phyloP scores from a whole-genome alignment of 352 stramenopile species.

The Pythium phragmitis region DNA sequence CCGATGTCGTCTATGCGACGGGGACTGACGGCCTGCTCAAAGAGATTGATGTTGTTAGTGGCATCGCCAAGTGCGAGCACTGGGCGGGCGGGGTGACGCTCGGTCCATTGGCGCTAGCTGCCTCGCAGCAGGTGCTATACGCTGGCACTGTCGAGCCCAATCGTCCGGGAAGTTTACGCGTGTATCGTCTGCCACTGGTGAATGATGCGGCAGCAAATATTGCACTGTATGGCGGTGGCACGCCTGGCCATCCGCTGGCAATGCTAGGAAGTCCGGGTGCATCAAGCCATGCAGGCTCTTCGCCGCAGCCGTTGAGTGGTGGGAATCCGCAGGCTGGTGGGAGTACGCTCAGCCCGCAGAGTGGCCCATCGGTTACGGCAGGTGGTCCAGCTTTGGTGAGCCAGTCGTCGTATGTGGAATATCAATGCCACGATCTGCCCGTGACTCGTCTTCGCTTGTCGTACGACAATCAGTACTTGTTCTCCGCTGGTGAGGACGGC shows the following conservation, averaged over 20 bases:
- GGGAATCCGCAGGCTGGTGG: slow-evolving; percentile 18
- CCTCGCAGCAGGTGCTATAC: slow-evolving; percentile 90
- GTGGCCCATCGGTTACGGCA: neutral
- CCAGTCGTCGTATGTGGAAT: slow-evolving; percentile 48
- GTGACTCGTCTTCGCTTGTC: slow-evolving; percentile 74
- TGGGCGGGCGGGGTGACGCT: slow-evolving; percentile 45
- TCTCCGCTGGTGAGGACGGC: slow-evolving; percentile 92
- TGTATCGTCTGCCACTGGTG: slow-evolving; percentile 72
- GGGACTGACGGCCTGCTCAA: slow-evolving; percentile 90
- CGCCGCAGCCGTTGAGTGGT: slow-evolving; percentile 25
- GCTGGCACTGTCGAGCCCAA: slow-evolving; percentile 77
- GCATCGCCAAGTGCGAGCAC: slow-evolving; percentile 55
- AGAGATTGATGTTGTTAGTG: slow-evolving; percentile 82
- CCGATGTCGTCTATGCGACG: slow-evolving; percentile 83
- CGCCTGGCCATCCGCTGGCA: neutral
- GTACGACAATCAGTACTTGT: slow-evolving; percentile 91
- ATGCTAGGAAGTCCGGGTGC: slow-evolving; percentile 19
- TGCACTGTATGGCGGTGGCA: slow-evolving; percentile 3
- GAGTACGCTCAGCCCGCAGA: slow-evolving; percentile 23
- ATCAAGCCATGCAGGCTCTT: slow-evolving; percentile 9
- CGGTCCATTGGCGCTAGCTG: slow-evolving; percentile 82
- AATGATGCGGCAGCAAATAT: slow-evolving; percentile 34
- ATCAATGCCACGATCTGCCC: slow-evolving; percentile 78
- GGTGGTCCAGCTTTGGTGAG: slow-evolving; percentile 13
- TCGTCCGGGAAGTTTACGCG: slow-evolving; percentile 61